A percentile compares a stretch with the other conserved stretches of the same genome.
These are phyloP conservation scores for Ciborinia camelliae DNA, from an alignment of 2,329 filamentous ascomycete genomes.

Conservation along the genomic window DNA sequence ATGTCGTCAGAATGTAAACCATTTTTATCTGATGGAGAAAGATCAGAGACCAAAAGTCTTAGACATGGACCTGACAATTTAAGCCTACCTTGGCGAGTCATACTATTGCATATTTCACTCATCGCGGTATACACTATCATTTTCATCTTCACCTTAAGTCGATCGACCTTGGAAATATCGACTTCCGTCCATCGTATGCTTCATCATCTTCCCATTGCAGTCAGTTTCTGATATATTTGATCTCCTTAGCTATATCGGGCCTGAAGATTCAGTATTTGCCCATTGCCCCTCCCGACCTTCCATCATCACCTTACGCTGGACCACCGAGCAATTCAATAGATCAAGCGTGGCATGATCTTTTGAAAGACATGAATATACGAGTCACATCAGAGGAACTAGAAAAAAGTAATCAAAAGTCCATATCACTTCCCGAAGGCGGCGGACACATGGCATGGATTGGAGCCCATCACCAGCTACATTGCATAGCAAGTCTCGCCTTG, in stretches of 20 bases:
- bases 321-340: constrained; percentile 13
- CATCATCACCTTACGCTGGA: constrained; percentile 14
- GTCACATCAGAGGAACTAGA: constrained; percentile 15
- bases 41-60: not conserved
- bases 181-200: constrained; percentile 10
- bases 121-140: not conserved
- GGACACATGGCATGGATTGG: constrained; percentile 13
- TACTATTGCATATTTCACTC: not conserved
- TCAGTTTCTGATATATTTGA: not conserved
- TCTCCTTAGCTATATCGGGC: not conserved
- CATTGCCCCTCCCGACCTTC: not conserved
- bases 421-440: constrained; percentile 13
- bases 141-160: not conserved
- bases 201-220: not conserved
- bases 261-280: not conserved
- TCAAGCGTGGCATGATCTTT: constrained; percentile 19
- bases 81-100: not conserved
- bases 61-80: too few species aligned
- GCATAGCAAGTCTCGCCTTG: not conserved
- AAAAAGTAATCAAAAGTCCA: not conserved
- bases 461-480: constrained; percentile 10
- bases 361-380: constrained; percentile 16
- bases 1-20: constrained; percentile 8
- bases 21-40: not conserved
- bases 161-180: not conserved